Percentiles rank a stretch among this genome's conserved stretches.
These are phyloP conservation scores for Eragrostis nindensis DNA, from an alignment of 176 grass and related monocot genomes.

Conservation along the genomic window DNA sequence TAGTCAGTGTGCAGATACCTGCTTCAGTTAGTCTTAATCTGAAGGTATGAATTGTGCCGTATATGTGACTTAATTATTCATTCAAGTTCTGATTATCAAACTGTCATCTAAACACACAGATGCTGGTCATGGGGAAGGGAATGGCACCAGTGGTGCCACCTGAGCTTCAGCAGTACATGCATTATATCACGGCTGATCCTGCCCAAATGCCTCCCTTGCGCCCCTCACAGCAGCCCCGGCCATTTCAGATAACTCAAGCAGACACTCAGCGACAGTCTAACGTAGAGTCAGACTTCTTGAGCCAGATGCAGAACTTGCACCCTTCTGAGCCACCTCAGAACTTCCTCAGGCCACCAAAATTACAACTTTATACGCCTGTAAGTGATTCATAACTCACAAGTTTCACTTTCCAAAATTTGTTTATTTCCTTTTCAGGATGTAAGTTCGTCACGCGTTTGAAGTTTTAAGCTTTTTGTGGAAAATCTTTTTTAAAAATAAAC, in stretches of 20 bases:
- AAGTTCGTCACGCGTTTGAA: background rate
- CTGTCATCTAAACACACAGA: constrained; percentile 40
- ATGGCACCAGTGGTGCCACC: constrained; percentile 72
- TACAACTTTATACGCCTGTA: constrained; percentile 50
- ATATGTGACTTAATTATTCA: background rate
- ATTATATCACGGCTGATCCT: constrained; percentile 49
- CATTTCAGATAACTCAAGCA: constrained; percentile 56
- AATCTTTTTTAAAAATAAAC: background rate
- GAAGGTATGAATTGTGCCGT: background rate
- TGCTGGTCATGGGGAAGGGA: constrained; percentile 77
- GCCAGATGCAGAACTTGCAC: constrained; percentile 61
- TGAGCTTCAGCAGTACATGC: constrained; percentile 72
- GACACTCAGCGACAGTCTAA: constrained; percentile 37
- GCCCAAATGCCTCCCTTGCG: constrained; percentile 39
- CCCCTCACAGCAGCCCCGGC: constrained; percentile 44
- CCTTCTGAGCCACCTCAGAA: constrained; percentile 52
- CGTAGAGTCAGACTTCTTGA: constrained; percentile 58
- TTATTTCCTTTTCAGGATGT: background rate
- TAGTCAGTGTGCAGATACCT: background rate
- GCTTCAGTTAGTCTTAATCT: background rate
- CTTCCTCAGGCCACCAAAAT: constrained; percentile 57
- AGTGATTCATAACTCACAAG: background rate
- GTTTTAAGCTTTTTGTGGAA: background rate
- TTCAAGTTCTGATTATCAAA: background rate
- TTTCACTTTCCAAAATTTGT: background rate